Conservation (phyloP, 169 alveolate species). For the Plasmodium berghei region DNA sequence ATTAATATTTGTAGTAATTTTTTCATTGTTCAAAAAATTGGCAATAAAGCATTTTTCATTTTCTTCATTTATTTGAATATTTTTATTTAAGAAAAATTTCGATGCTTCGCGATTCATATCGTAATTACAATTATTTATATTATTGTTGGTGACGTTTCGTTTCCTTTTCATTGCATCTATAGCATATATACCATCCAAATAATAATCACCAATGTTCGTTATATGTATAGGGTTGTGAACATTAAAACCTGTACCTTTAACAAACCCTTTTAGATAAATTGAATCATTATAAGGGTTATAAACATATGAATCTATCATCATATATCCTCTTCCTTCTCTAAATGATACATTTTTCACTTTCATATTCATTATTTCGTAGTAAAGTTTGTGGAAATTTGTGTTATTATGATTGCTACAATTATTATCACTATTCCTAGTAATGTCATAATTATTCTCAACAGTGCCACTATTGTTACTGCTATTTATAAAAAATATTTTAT, state of each 20-base stretch:
- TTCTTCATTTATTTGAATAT: constrained; percentile 62
- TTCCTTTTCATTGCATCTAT: constrained; percentile 76
- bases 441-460: constrained; percentile 21
- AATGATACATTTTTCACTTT: constrained; percentile 76
- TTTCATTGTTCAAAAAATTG: constrained; percentile 50
- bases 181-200: constrained; percentile 77
- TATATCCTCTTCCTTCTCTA: constrained; percentile 85
- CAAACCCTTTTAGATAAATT: constrained; percentile 80
- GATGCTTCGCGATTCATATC: neutral
- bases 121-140: constrained; percentile 11
- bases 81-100: constrained; percentile 53
- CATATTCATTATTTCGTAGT: constrained; percentile 77
- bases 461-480: constrained; percentile 36
- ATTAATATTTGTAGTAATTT: constrained; percentile 7
- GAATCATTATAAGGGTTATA: constrained; percentile 76
- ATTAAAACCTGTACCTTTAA: constrained; percentile 84
- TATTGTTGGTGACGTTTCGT: constrained; percentile 28
- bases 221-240: constrained; percentile 81
- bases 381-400: constrained; percentile 33
- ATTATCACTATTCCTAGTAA: constrained; percentile 36
- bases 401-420: neutral
- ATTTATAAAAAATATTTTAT: constrained; percentile 74
- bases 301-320: constrained; percentile 77
- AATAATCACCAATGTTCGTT: constrained; percentile 83
- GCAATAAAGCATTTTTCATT: constrained; percentile 49